Evolutionary conservation across 768 basidiomycete genomes (phyloP), one percentile per base, ranked within the genome.

Genomic region (Suillus brevipes): DNA sequence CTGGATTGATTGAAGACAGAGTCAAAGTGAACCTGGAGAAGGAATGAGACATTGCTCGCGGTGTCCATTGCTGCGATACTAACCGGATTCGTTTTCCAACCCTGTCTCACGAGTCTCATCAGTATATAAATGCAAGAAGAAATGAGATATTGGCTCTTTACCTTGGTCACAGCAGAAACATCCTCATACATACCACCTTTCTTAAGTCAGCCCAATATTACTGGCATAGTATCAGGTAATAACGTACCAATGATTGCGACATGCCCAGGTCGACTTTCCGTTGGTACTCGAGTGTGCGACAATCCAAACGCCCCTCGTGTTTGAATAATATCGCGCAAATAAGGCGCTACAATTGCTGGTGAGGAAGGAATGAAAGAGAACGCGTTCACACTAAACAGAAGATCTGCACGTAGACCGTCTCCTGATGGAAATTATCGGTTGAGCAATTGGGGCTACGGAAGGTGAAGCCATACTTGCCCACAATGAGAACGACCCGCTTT

Each of bases 131-230:
- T 7, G 13, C 6, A 20, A 12, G 3, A 40, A 31, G 7, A 57
- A 28, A 12, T 16, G 25, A 58, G 23, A 25, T 8, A 3, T 58
- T 4, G 28, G 20, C 6, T 20, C 25, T 79, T 69, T 78, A 84
- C 92, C 83, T 92, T 92, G 25, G 90, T 93, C 37, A 94, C 92
- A 18, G 93, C 92, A 0, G 90, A 91, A 4, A 92, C 92, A 68
- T 95, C 92, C 75, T 95, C 93, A 71, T 94, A 94, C 92, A 95
- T 94, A 3, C 93, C 93, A 38, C 87, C 87, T 89, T n/a, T 14
- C 28, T 10, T 20, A 67, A 31, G 40, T 69, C 56, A 66, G 58
- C n/a, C 62, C 4, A 28, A 65, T 62, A 55, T 14, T 25, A 6
- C n/a, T 52, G 16, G 38, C 2, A 31, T 31, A 31, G 53, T 20